Base-by-base conservation (phyloP, 2,329 filamentous ascomycete genomes). In the Ophiostoma tasmaniense region DNA sequence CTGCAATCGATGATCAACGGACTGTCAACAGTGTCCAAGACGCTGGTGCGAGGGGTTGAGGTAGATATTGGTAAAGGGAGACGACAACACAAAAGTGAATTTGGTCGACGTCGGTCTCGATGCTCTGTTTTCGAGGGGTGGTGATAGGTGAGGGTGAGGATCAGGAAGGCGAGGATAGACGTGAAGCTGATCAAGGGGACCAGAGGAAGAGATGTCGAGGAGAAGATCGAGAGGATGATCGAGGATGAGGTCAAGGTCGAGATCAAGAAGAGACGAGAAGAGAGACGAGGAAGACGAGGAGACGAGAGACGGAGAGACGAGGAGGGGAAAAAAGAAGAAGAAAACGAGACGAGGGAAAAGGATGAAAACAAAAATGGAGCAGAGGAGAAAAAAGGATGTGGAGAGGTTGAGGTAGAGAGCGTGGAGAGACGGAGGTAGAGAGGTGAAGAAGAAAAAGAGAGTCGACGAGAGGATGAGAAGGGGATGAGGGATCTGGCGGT, bases 41-140 rank as follows among this genome's bases (percentile, higher is more conserved):
- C 14, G 35, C 35, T 45, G 25, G 11, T 61, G 11, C 28, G 30
- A 50, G 28, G 42, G 33, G 35, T 37, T 33, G 42, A 30, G 67
- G 39, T 33, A 13, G 14, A 10, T 22, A 5, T 30, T 55, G 37
- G 39, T 7, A 30, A 66, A 37, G 22, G 14, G 20, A 8, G 28
- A 72, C 73, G 75, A 76, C 77, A 75, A 77, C 77, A 74, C 78
- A 78, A 78, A 79, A 79, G 67, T 75, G 73, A 79, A 79, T 79
- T 77, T 79, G 77, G 76, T 74, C 76, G 77, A 70, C 73, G 73
- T 71, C 35, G 65, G 13, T 42, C 52, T 50, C 62, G 66, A 50
- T 55, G n/a, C 42, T 33, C 28, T 55, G 39, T 22, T 50, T 45
- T 65, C 50, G 42, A 45, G 20, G 11, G 62, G 13, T 39, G 17